phyloP scores from a whole-genome alignment of 2,329 filamentous ascomycete genomes.

The Paraphoma sp. region DNA sequence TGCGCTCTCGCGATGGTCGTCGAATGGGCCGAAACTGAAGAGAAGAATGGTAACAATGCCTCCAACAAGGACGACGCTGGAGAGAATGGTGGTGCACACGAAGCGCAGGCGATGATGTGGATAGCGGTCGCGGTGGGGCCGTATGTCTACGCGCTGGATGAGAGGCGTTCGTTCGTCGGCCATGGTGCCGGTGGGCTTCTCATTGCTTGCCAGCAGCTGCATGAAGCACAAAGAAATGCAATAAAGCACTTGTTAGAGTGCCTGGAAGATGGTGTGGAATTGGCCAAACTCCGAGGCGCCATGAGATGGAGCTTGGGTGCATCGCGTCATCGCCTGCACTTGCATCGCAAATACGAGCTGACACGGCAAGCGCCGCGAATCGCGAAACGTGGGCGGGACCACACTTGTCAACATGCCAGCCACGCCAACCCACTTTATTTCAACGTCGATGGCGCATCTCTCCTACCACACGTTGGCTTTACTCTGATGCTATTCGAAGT shows the following conservation, averaged over 20 bases:
- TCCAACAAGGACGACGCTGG: constrained; percentile 46
- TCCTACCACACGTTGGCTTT: neutral
- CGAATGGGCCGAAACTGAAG: constrained; percentile 45
- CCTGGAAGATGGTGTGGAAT: neutral
- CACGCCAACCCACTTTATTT: neutral
- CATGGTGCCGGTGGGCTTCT: constrained; percentile 44
- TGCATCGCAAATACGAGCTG: constrained; percentile 3
- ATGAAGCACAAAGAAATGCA: constrained; percentile 8
- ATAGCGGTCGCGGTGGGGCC: constrained; percentile 58
- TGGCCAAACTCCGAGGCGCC: neutral
- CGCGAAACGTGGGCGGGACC: neutral
- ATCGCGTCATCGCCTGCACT: constrained; percentile 4
- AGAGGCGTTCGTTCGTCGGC: constrained; percentile 70
- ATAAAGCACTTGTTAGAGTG: neutral
- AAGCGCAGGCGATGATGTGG: constrained; percentile 66
- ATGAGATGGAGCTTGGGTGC: neutral
- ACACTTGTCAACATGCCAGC: neutral
- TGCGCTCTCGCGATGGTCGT: constrained; percentile 34
- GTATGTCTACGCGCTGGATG: constrained; percentile 66
- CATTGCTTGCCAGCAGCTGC: constrained; percentile 27
- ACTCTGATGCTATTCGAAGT: no score
- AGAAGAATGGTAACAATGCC: constrained; percentile 47
- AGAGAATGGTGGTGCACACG: constrained; percentile 67
- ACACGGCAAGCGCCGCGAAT: constrained; percentile 5
- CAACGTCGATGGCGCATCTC: neutral